Evolutionary conservation across 805 yeast genomes (phyloP).

Genomic region (Yarrowia deformans): DNA sequence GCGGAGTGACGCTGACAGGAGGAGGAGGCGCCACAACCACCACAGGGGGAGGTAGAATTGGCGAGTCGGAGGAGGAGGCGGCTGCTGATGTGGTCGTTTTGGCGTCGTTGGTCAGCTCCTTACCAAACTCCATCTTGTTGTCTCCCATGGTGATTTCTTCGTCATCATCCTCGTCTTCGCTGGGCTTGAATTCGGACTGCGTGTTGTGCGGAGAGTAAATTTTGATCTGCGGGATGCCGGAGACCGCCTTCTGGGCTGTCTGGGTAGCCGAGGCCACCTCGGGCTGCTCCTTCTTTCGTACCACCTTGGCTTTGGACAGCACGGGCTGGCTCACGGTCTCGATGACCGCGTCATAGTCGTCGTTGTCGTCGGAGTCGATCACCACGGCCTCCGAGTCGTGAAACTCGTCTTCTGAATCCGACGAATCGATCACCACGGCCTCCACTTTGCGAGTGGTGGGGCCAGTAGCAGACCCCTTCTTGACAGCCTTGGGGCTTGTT

Average conservation of each 20-base stretch:
- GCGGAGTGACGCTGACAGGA: slow-evolving; percentile 2
- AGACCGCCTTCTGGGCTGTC: slow-evolving; percentile 26
- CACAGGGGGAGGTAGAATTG: background rate
- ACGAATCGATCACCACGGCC: slow-evolving; percentile 31
- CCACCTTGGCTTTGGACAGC: slow-evolving; percentile 22
- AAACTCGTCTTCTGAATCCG: slow-evolving; percentile 29
- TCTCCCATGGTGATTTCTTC: slow-evolving; percentile 13
- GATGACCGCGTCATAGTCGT: slow-evolving; percentile 26
- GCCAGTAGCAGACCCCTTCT: background rate
- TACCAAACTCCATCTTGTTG: slow-evolving; percentile 13
- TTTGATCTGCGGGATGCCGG: slow-evolving; percentile 32
- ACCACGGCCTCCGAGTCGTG: slow-evolving; percentile 29
- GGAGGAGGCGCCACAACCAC: slow-evolving; percentile 14
- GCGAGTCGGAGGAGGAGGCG: background rate
- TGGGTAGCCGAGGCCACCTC: background rate
- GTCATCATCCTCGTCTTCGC: slow-evolving; percentile 15
- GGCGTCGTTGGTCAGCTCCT: background rate
- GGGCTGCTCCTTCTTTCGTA: background rate
- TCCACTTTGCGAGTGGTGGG: slow-evolving; percentile 1
- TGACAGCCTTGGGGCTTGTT: slow-evolving; percentile 3
- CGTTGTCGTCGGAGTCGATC: slow-evolving; percentile 21
- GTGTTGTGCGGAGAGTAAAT: slow-evolving; percentile 30
- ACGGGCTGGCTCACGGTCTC: slow-evolving; percentile 37
- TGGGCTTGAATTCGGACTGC: slow-evolving; percentile 25
- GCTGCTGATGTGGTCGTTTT: background rate